Percentiles rank a stretch among this genome's conserved stretches.
phyloP scores from a whole-genome alignment of 2,329 filamentous ascomycete species.

The Ophiostoma ips region DNA sequence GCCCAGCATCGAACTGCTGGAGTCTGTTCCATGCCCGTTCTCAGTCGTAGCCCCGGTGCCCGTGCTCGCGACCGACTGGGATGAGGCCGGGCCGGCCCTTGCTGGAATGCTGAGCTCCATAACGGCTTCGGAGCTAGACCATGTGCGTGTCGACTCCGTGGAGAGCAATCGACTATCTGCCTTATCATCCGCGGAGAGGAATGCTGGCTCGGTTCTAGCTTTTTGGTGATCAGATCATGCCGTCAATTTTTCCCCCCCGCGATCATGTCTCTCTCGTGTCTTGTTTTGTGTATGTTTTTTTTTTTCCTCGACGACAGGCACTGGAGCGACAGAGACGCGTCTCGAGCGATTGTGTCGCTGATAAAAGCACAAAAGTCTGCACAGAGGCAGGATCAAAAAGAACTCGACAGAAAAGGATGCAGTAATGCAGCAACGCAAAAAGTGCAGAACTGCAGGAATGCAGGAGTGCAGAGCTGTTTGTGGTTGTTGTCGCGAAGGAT shows the following conservation, averaged over 20 bases:
- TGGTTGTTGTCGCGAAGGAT: conserved; percentile 1
- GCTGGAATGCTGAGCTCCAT: conserved; percentile 4
- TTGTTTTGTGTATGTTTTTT: too few species aligned
- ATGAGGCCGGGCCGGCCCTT: not conserved
- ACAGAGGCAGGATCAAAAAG: too few species aligned
- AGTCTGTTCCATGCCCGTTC: not conserved
- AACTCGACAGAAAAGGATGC: too few species aligned
- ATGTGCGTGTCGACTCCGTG: not conserved
- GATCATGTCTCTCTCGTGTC: too few species aligned
- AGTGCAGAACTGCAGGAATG: too few species aligned
- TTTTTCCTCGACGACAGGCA: too few species aligned
- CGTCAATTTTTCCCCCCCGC: too few species aligned
- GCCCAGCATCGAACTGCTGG: not conserved
- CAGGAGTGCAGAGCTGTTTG: not conserved
- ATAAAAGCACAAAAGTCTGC: too few species aligned
- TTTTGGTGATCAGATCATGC: not conserved
- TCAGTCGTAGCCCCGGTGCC: not conserved
- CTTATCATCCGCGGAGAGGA: not conserved
- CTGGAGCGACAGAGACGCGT: too few species aligned
- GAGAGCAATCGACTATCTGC: not conserved
- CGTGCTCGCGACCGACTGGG: not conserved
- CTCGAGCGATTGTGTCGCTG: too few species aligned
- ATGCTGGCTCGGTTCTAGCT: not conserved
- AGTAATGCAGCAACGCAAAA: too few species aligned
- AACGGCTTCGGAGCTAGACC: not conserved